Evolutionary conservation across 2,329 filamentous ascomycete species (phyloP).

Genomic region (Fusarium equiseti): DNA sequence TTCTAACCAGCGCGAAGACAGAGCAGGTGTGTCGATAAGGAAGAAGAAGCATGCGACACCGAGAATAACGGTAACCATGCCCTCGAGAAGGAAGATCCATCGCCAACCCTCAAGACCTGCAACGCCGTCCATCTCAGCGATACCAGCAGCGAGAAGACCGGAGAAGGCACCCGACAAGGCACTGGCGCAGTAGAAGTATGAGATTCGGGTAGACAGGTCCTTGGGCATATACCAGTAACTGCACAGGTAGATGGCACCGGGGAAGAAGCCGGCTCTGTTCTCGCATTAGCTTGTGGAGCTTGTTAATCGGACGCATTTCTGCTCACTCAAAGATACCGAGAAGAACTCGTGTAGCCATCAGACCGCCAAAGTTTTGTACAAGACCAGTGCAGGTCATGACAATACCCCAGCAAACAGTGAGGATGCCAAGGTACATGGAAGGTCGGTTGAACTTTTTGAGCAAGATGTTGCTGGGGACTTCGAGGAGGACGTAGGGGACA

Average conservation of each 20-base stretch:
- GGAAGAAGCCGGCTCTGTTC: slow-evolving; percentile 71
- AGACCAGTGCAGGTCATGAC: slow-evolving; percentile 75
- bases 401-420: slow-evolving; percentile 67
- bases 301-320: rapidly evolving
- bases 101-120: slow-evolving; percentile 56
- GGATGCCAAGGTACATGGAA: slow-evolving; percentile 40
- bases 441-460: slow-evolving; percentile 45
- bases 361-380: slow-evolving; percentile 66
- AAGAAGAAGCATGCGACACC: slow-evolving; percentile 58
- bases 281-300: background rate
- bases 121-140: slow-evolving; percentile 73
- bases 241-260: slow-evolving; percentile 79
- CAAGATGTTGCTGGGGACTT: slow-evolving; percentile 47
- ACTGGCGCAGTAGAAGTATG: slow-evolving; percentile 83
- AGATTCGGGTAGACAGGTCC: slow-evolving; percentile 79
- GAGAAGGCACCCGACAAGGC: slow-evolving; percentile 80
- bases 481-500: slow-evolving; percentile 41
- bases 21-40: slow-evolving; percentile 56
- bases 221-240: slow-evolving; percentile 82
- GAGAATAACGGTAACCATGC: slow-evolving; percentile 52
- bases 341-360: slow-evolving; percentile 73
- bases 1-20: slow-evolving; percentile 52
- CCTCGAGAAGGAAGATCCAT: slow-evolving; percentile 48
- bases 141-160: slow-evolving; percentile 75
- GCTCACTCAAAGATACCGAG: slow-evolving; percentile 72